Evolutionary conservation across 768 basidiomycete genomes (phyloP), one percentile per base, ranked within the genome.

Genomic region (Russula griseocarnosa): DNA sequence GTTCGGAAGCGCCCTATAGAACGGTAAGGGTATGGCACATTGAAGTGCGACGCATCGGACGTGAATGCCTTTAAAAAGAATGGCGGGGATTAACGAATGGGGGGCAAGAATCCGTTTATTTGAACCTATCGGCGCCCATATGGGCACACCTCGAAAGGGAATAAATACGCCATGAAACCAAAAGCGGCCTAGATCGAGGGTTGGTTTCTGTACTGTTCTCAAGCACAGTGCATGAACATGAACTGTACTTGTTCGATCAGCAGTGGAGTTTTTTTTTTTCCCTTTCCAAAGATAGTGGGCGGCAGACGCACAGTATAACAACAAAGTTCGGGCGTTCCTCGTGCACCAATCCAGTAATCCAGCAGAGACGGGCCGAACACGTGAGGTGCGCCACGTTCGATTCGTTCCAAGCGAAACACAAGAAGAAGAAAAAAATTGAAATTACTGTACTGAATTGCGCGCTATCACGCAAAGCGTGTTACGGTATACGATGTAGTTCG

Each of bases 321-420:
- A 44, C 44, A 44, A 44, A 47, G 46, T 47, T 47, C 22, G 22
- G 46, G 22, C 9, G 44, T 44, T 44, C 20, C 44, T 44, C 14
- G 36, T 50, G 28, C 36, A 36, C 62, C 51, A 32, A 32, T 32
- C 28, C 28, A 28, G 28, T 4, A 53, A 52, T 53, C n/a, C n/a
- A n/a, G 46, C 44, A 46, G 30, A 34, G 40, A 53, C 51, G 13
- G 10, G 42, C 14, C 40, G 20, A 52, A 36, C 56, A 42, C 44
- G 62, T 46, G 57, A 28, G 56, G 46, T 46, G 51, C 57, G 26
- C 42, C 51, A 58, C 62, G 47, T 63, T 28, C 18, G 50, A 57
- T 44, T 22, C 14, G 32, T 18, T 34, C 49, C 49, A 38, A 58
- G 50, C 56, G 62, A 52, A 52, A 52, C 62, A 53, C 42, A 49